These are phyloP conservation scores for Termitomyces bulborhizus DNA, from an alignment of 768 basidiomycete species.

Conservation along the genomic window DNA sequence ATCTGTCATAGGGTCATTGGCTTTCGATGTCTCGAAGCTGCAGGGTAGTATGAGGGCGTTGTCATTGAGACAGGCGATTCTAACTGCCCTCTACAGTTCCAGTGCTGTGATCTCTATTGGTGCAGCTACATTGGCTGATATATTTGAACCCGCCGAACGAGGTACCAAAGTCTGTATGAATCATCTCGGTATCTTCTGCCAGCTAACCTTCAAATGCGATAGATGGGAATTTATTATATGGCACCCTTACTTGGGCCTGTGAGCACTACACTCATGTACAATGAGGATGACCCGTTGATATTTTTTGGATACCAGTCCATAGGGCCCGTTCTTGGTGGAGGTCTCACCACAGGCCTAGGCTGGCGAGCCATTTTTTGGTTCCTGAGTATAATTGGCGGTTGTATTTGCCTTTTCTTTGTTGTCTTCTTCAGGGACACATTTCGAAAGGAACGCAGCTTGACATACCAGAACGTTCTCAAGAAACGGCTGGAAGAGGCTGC, in stretches of 20 bases:
- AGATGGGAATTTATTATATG: slow-evolving; percentile 78
- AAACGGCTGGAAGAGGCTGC: slow-evolving; percentile 26
- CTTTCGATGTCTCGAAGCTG: slow-evolving; percentile 64
- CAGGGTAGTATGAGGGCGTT: slow-evolving; percentile 43
- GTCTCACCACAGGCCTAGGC: slow-evolving; percentile 53
- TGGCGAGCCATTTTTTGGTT: slow-evolving; percentile 89
- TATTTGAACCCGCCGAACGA: slow-evolving; percentile 68
- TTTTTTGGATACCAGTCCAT: slow-evolving; percentile 29
- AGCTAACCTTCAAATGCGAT: background rate
- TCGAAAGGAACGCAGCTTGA: slow-evolving; percentile 72
- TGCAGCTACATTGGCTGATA: slow-evolving; percentile 73
- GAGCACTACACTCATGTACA: slow-evolving; percentile 6
- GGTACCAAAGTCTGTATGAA: slow-evolving; percentile 47
- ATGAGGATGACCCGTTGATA: background rate
- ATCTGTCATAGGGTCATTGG: slow-evolving; percentile 43
- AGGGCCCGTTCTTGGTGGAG: slow-evolving; percentile 69
- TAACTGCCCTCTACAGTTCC: slow-evolving; percentile 6
- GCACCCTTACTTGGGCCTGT: slow-evolving; percentile 73
- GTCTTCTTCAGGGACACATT: slow-evolving; percentile 79
- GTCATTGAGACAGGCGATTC: background rate
- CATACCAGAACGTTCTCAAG: slow-evolving; percentile 65
- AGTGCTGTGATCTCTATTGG: slow-evolving; percentile 44
- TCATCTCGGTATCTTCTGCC: background rate
- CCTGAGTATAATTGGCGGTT: slow-evolving; percentile 54
- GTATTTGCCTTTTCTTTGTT: slow-evolving; percentile 50